Conservation (phyloP, 225 moss, liverwort and hornwort species). For the Bryoerythrophyllum caledonicum region DNA sequence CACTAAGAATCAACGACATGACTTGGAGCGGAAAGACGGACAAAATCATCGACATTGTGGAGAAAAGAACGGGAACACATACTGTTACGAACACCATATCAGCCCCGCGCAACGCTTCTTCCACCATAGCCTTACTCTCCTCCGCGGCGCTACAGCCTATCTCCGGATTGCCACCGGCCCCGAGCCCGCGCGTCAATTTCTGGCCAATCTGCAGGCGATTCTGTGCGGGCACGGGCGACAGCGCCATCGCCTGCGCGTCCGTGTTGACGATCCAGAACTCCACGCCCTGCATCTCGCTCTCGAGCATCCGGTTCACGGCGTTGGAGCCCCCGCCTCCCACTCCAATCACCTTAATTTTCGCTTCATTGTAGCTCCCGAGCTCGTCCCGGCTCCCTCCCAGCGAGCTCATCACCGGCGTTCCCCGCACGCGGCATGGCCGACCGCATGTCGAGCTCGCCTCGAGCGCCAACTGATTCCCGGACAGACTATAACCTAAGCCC, state of each 20-base stretch:
- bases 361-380: conserved; percentile 72
- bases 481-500: conserved; percentile 21
- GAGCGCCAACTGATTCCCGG: conserved; percentile 5
- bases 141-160: conserved; percentile 97
- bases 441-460: background rate
- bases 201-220: conserved; percentile 93
- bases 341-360: conserved; percentile 96
- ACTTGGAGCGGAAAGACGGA: background rate
- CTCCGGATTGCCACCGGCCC: conserved; percentile 95
- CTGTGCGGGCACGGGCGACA: conserved; percentile 75
- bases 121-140: conserved; percentile 84
- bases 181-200: conserved; percentile 92
- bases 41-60: background rate
- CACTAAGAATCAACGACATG: conserved; percentile 10
- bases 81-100: conserved; percentile 98
- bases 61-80: conserved; percentile 34
- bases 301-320: conserved; percentile 94
- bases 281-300: conserved; percentile 95
- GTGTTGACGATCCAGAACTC: conserved; percentile 99
- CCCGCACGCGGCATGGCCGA: conserved; percentile 11
- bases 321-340: conserved; percentile 95
- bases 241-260: conserved; percentile 92
- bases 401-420: conserved; percentile 19
- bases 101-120: conserved; percentile 89
- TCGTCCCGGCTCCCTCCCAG: conserved; percentile 30